phyloP scores from a whole-genome alignment of 2,329 filamentous ascomycete species.

The Ceratocystis eucalypticola region DNA sequence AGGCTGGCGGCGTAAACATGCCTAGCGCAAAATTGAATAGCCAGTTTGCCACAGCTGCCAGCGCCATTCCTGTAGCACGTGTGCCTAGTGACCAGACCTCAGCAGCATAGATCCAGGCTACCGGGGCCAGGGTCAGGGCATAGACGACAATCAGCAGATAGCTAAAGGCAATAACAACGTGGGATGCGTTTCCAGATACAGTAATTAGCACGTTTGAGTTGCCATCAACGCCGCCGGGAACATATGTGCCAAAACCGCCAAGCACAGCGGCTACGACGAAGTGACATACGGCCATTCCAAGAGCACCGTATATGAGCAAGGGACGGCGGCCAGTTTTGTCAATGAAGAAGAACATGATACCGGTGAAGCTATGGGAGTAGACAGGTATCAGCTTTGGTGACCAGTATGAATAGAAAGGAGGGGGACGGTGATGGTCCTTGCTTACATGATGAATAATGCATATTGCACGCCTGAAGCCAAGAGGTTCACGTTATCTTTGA shows the following conservation, averaged over 20 bases:
- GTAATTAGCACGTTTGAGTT: constrained; percentile 34
- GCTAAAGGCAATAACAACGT: constrained; percentile 51
- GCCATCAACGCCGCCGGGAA: constrained; percentile 33
- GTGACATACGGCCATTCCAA: constrained; percentile 52
- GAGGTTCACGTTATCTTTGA: constrained; percentile 35
- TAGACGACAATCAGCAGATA: constrained; percentile 53
- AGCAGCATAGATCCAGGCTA: constrained; percentile 52
- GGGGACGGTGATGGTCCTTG: no score
- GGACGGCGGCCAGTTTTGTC: constrained; percentile 47
- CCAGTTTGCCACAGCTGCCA: constrained; percentile 39
- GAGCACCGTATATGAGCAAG: constrained; percentile 49
- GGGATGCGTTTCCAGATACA: constrained; percentile 38
- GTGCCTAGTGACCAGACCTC: constrained; percentile 51
- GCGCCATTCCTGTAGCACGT: constrained; percentile 44
- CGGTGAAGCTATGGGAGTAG: constrained; percentile 28
- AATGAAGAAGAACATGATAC: constrained; percentile 34
- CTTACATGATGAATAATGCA: constrained; percentile 27
- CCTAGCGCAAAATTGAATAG: constrained; percentile 31
- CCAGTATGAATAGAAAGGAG: not conserved
- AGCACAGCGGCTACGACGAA: constrained; percentile 42
- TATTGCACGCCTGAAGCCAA: constrained; percentile 44
- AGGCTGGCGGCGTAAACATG: constrained; percentile 29
- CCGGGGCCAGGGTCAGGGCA: constrained; percentile 48
- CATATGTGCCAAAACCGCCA: constrained; percentile 32
- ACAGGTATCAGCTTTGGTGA: constrained; percentile 32